phyloP scores from a whole-genome alignment of 306 rosid species.

The Quercus suber region DNA sequence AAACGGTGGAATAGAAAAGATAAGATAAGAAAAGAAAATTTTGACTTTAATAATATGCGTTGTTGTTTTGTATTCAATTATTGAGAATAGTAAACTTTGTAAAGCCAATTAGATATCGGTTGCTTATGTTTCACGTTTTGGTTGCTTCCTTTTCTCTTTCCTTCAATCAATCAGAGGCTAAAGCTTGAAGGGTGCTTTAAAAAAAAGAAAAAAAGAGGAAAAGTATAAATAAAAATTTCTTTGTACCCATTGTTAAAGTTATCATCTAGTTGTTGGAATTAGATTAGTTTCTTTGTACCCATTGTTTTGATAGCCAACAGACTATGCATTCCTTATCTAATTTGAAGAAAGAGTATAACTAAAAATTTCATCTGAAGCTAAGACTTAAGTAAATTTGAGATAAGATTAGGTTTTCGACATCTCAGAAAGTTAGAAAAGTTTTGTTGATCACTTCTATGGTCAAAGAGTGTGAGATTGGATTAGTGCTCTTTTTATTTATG shows the following conservation, averaged over 20 bases:
- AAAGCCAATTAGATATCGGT: neutral
- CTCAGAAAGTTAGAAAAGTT: neutral
- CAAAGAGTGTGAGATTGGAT: slow-evolving; percentile 6
- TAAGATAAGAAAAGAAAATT: neutral
- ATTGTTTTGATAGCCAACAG: no score
- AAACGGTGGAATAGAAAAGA: neutral
- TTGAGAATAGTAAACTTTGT: neutral
- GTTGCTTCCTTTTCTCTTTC: neutral
- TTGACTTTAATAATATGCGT: neutral
- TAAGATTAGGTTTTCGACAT: neutral
- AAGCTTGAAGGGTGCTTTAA: no score
- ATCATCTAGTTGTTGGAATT: no score
- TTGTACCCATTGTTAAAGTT: no score
- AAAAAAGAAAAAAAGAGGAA: no score
- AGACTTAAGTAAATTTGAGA: no score
- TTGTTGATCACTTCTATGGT: neutral
- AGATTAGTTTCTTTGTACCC: no score
- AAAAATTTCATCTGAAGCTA: no score
- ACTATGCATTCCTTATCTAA: no score
- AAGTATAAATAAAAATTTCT: no score
- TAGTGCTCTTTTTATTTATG: slow-evolving; percentile 2
- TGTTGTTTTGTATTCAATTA: neutral
- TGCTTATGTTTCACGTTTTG: neutral
- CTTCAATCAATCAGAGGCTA: no score
- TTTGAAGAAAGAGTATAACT: no score